These are phyloP conservation scores for Casuarina equisetifolia DNA, from an alignment of 306 rosid species.

Conservation along the genomic window DNA sequence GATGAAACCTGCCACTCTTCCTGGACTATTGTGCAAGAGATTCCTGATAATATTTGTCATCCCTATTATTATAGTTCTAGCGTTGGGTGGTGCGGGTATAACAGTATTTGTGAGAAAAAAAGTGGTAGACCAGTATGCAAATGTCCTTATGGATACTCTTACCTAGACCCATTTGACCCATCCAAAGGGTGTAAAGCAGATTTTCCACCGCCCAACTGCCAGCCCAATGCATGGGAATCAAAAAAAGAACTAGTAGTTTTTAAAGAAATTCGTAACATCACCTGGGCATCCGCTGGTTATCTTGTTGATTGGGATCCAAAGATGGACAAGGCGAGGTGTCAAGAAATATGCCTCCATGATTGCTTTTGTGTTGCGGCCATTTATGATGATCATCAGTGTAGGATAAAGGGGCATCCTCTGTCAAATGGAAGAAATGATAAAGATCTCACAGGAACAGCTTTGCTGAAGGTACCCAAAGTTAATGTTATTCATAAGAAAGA, in stretches of 20 bases:
- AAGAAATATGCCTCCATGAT: conserved; percentile 15
- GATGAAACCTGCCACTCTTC: no score
- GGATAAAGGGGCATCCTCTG: conserved; percentile 32
- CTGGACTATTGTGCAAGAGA: not conserved
- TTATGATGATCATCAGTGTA: not conserved
- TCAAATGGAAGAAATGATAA: conserved; percentile 25
- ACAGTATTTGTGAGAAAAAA: conserved; percentile 20
- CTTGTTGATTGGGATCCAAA: not conserved
- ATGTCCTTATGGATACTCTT: conserved; percentile 30
- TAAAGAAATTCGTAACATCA: not conserved
- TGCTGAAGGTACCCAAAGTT: conserved; percentile 10
- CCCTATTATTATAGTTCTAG: not conserved
- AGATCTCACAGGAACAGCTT: not conserved
- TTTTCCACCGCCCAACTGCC: conserved; percentile 24
- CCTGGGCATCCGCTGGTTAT: conserved; percentile 17
- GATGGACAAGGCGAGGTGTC: conserved; percentile 9
- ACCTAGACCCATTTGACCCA: not conserved
- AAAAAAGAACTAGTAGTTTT: conserved; percentile 8
- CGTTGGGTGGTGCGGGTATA: conserved; percentile 29
- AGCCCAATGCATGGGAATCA: conserved; percentile 16
- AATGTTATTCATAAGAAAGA: not conserved
- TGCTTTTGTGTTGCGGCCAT: conserved; percentile 16
- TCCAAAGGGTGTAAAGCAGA: conserved; percentile 30
- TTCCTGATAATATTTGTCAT: conserved; percentile 32
- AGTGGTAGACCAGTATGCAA: conserved; percentile 10